Base-by-base conservation (phyloP, 257 asterid genomes). In the Pogostemon cablin region DNA sequence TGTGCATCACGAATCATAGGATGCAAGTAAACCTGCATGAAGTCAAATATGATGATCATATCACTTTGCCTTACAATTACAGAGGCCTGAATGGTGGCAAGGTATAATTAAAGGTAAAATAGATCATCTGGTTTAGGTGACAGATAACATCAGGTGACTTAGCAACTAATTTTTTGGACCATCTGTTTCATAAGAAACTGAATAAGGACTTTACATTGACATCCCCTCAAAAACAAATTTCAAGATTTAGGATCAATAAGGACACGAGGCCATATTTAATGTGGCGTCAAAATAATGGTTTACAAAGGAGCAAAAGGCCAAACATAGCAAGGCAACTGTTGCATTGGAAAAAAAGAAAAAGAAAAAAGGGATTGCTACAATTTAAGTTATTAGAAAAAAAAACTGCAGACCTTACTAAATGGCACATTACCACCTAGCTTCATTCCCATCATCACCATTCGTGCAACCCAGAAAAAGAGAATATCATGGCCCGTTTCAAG, bases 1-100 rank as follows among this genome's bases (percentile, higher is more conserved):
- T 91, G 99, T 0, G 99, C 96, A 85, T 93, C 99, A 47, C 99
- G 92, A 65, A 93, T 78, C 96, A 93, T 93, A 48, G 96, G 97
- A 74, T 93, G 99, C 87, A 91, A 81, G 76, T 91, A 93, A 79
- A 93, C 96, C 99, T 91, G 80, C 59, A 74, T 17, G 61, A 37
- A 56, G 50, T 60, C 32, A 42, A 66, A 76, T 37, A n/a, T 9
- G 44, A n/a, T 11, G 53, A 15, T 72, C 62, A 72, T 48, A 37
- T 44, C 6, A 56, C 64, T 46, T 17, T 54, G 58, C 48, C 53
- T 15, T 12, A 1, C 12, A 48, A 52, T 4, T 39, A 64, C 3
- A 50, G 63, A 72, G 41, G 46, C 20, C 6, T 2, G 9, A 35
- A 54, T 42, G n/a, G 53, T 32, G 5, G 41, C 15, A 64, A 47